Base-by-base conservation (phyloP, 352 stramenopile genomes). In the Phytophthora quininea region DNA sequence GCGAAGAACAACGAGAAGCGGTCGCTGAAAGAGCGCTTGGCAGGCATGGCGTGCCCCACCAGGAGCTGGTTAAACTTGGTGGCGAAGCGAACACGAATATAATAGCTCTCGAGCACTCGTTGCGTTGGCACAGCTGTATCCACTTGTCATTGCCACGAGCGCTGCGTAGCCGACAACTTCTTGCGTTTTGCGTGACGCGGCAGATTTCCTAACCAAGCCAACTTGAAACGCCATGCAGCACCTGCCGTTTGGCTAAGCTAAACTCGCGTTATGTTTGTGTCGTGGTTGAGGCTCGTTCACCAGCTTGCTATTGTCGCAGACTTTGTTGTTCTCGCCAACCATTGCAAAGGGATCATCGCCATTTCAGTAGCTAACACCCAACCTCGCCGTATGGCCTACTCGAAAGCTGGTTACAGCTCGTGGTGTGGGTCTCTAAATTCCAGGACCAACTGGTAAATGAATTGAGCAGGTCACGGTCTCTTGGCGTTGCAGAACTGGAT, bases 1-100 rank as follows among this genome's bases (percentile, higher is more conserved):
- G 6, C 10, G 14, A 49, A 29, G 15, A 49, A 12, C 15, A 49
- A n/a, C 9, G 35, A 40, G 35, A 40, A 40, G 35, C 35, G 35
- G 6, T 40, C 57, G 15, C 19, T 66, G 42, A 66, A 62, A 30
- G 35, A 40, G 14, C 43, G 9, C 43, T 49, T 6, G 4, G 15
- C 43, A 8, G 19, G 43, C 29, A 8, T 49, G 43, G 8, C 14
- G 24, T 30, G 43, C 35, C 6, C 10, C 10, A 79, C 43, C 10
- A 40, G 10, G 35, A 10, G 5, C 10, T 40, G 35, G 10, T 40
- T 40, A 11, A 11, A 40, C 35, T 11, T 40, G 10, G 35, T 40
- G 35, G 35, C 35, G 35, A 40, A 5, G 10, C 10, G 5, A 40
- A 40, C 35, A 40, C 35, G 35, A 11, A 11, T 10, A 11, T 40